Base-by-base conservation (phyloP, 352 stramenopile genomes). In the Phytophthora hybrid region DNA sequence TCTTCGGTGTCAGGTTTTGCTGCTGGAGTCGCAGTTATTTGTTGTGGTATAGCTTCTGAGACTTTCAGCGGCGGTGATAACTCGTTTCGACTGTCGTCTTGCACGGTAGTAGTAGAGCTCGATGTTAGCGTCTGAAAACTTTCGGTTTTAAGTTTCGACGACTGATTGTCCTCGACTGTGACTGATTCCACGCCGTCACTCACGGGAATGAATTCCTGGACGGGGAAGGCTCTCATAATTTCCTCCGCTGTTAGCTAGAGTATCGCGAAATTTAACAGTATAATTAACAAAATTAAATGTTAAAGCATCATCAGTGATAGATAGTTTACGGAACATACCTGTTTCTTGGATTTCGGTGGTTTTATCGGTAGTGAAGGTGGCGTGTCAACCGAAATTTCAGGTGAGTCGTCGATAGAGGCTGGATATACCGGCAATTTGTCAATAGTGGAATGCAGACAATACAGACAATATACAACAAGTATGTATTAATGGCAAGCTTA, bases 131-230 rank as follows among this genome's bases (percentile, higher is more conserved):
- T 7, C 10, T 62, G n/a, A 3, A 9, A 10, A 9, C 9, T 10
- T 61, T 54, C 46, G 26, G 19, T 29, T 31, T 55, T n/a, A 46
- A 39, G 6, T 16, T 49, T 47, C 23, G 34, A 16, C 6, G 61
- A 54, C 11, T 55, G 21, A 46, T 65, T 69, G 11, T 23, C 32
- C 16, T 29, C 23, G 34, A 37, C 16, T 31, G 7, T 51, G 29
- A 4, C 21, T 2, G 54, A 34, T 49, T 59, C 55, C 26, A 39
- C 46, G 6, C 69, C 51, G 5, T 8, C 16, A n/a, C 66, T 39
- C 1, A 84, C 51, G 34, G 82, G 80, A 39, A 94, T 93, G 56
- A 90, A 94, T 14, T 91, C 83, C 51, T 95, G 88, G 2, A 93
- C 74, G 0, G 88, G 88, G 29, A 92, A 95, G 9, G 81, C 79